Evolutionary conservation across 306 rosid genomes (phyloP), one percentile per base, ranked within the genome.

Genomic region (Trifolium subterraneum): DNA sequence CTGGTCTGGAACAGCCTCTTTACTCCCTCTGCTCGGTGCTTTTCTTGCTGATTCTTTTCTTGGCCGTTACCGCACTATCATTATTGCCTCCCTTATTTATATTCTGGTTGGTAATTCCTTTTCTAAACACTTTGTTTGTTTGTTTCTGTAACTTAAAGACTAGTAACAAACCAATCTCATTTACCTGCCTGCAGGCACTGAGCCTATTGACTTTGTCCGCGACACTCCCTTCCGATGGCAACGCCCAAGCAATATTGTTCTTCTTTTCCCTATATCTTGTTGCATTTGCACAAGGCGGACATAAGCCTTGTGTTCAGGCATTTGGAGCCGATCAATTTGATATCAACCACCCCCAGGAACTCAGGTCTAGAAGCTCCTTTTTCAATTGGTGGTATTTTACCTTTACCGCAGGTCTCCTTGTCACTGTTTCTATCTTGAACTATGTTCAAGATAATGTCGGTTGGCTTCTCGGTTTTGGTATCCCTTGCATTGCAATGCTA

Each of bases 241-340:
- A 22, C n/a, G 1, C 4, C 44, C 91, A 89, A 83, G 64, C 76
- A 39, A 11, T 87, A n/a, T 59, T 86, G 0, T 89, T 91, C 82
- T 91, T 91, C 75, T 35, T 70, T 80, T 78, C 97, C 48, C 75
- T 91, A 0, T 91, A 91, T 72, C 71, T 91, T 2, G 86, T 91
- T 4, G 97, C 95, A 8, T 1, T 87, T 74, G 95, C 75, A 11
- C 91, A 84, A 85, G 89, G 91, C 9, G 95, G 97, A 42, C 95
- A 89, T 67, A 91, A 87, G 82, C 97, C 97, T 42, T 91, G 96
- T 44, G 91, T 92, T 70, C 93, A 87, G 74, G 97, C 96, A 52
- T 92, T 92, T 19, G 97, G 93, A 59, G 97, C 93, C 0, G 97
- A 87, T 71, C 97, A 92, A 61, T 92, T 89, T 60, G 96, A 92